Base-by-base conservation (phyloP, 306 rosid genomes). In the Abrus precatorius region DNA sequence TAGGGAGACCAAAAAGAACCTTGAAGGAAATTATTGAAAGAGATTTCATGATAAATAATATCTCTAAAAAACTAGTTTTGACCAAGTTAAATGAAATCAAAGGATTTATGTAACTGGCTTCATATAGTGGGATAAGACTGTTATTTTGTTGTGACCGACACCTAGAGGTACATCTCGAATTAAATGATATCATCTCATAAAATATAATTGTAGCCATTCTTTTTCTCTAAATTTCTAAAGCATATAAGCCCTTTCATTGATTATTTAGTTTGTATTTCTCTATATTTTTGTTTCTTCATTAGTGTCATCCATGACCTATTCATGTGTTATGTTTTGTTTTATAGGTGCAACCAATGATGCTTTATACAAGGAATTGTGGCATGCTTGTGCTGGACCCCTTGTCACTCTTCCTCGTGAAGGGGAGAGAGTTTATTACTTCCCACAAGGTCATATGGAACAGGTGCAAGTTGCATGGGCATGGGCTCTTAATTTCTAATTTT, bases 381-480 rank as follows among this genome's bases (percentile, higher is more conserved):
- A 93, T 89, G 95, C 97, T n/a, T 95, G 99, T 87, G 99, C 99
- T 57, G 99, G 99, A 29, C 99, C 99, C 68, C 99, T 95, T 74
- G 99, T 95, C 80, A 89, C 92, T 81, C 97, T 95, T 84, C 99
- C 99, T 30, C 86, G 89, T 53, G 91, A 95, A 93, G 91, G 89
- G 78, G 95, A 91, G 87, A 92, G 95, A 76, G 99, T 95, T 47
- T 95, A 93, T 83, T 95, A 95, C 87, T 95, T 91, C 80, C 99
- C 97, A 3, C 99, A 95, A 87, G 99, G 99, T 86, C 99, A 95
- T 57, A 95, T 95, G 99, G 99, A 95, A 85, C 99, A 95, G 95
- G 99, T 95, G 84, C 28, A 74, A 38, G 7, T 53, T 60, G 4
- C 48, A 62, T 59, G 53, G 9, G 30, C 57, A 3, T 14, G 4